Conservation (phyloP, 2,329 filamentous ascomycete genomes). For the Thermothelomyces thermophilus region DNA sequence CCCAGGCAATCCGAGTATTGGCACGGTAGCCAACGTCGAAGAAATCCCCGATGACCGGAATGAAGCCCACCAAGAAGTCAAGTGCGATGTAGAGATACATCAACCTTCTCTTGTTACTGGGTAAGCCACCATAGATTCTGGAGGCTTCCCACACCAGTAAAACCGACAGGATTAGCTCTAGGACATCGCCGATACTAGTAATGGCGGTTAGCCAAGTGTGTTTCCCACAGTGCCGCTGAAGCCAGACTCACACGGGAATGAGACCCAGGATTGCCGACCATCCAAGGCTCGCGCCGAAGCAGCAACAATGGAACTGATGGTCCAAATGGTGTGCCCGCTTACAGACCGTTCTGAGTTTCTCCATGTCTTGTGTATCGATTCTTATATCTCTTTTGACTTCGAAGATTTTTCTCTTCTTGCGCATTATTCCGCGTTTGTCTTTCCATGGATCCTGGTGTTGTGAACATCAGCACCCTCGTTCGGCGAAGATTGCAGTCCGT, state of each 20-base stretch:
- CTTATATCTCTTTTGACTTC: slow-evolving; percentile 25
- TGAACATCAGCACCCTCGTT: slow-evolving; percentile 21
- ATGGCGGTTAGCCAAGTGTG: slow-evolving; percentile 18
- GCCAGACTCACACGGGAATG: slow-evolving; percentile 66
- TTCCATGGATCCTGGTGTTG: slow-evolving; percentile 74
- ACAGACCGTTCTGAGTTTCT: slow-evolving; percentile 80
- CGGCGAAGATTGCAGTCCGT: not conserved
- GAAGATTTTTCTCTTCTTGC: too few species aligned
- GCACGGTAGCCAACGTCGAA: slow-evolving; percentile 66
- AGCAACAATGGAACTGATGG: slow-evolving; percentile 67
- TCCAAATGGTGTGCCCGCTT: slow-evolving; percentile 80
- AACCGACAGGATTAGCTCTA: slow-evolving; percentile 67
- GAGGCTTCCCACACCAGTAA: slow-evolving; percentile 68
- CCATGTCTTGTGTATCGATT: slow-evolving; percentile 71
- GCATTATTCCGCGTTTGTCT: slow-evolving; percentile 60
- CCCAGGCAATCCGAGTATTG: slow-evolving; percentile 68
- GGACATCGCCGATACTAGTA: slow-evolving; percentile 62
- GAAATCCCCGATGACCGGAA: slow-evolving; percentile 71
- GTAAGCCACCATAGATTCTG: slow-evolving; percentile 71
- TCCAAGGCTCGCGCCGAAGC: slow-evolving; percentile 76
- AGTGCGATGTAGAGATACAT: slow-evolving; percentile 78
- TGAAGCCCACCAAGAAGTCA: slow-evolving; percentile 66
- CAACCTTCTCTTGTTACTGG: slow-evolving; percentile 43
- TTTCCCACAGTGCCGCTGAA: not conserved
- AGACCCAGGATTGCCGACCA: slow-evolving; percentile 84